Evolutionary conservation across 176 grass and related monocot genomes (phyloP), one percentile per base, ranked within the genome.

Genomic region (Aegilops speltoides): DNA sequence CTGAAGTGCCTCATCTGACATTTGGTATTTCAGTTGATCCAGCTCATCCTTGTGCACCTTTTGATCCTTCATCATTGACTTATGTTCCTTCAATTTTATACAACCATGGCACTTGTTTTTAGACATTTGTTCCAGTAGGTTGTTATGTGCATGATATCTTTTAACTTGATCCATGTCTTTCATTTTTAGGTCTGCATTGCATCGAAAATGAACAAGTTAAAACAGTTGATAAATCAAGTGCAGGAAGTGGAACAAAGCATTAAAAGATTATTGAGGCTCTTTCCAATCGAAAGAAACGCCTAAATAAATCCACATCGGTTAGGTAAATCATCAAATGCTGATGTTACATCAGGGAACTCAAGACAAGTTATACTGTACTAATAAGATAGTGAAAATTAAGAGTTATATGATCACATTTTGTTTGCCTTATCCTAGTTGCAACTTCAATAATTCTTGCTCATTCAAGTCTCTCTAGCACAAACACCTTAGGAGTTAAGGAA

Each of bases 1-100:
- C 77, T 98, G 93, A 86, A 98, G 96, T 38, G 96, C 90, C 65
- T 98, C 96, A 80, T 98, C 96, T 66, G 96, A 95, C 93, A 98
- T 95, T 87, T 94, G 88, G 76, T 79, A 98, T 78, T 95, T 89
- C 91, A 98, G 89, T 76, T 87, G 84, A 76, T 88, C 93, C 65
- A 98, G 79, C 83, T 92, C 79, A 68, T 95, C 90, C 88, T 89
- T 95, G 84, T 98, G 89, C 81, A 22, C 36, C 74, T 91, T 91
- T 86, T 94, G 88, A 64, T 94, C 96, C 90, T 86, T 89, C 65
- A 98, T 92, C 88, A 94, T 79, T 60, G 38, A 65, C 10, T 92
- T 79, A 88, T 98, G 91, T 85, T 98, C 93, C 79, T 95, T 98
- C 41, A 98, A 93, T 89, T 98, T 98, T 89, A 95, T 88, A 87